Evolutionary conservation across 2,329 filamentous ascomycete genomes (phyloP), one percentile per base, ranked within the genome.

Genomic region (Polytolypa hystricis): DNA sequence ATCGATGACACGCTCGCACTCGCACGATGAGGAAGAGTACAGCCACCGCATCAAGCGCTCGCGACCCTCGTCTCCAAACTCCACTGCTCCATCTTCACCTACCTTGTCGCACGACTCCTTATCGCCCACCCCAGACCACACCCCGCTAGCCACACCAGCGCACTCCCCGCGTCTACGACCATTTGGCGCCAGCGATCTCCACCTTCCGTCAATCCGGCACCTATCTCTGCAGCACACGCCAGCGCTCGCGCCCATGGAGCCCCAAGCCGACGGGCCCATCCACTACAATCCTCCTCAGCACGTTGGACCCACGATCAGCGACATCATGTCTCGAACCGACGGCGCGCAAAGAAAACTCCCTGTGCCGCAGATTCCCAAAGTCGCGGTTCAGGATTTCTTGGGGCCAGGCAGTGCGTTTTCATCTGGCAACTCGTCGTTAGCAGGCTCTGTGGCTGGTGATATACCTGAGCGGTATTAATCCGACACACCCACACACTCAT

Each of bases 91-190:
- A 14, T 93, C 89, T 17, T 96, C 89, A 20, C 89, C 89, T 17
- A 95, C 87, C 3, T 94, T 95, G 60, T 95, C 89, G 2, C 86
- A 95, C 63, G 86, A 94, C 61, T 95, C 89, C 8, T 73, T 89
- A 31, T 96, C 89, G 7, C 91, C 89, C 4, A 98, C 89, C 2
- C 91, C 89, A 8, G 89, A 96, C 54, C 87, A 95, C 67, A 96
- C 91, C n/a, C 89, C 89, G n/a, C 77, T 96, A 38, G 89, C 87
- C 18, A 98, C 89, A 4, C 89, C 89, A 4, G 89, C 87, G 29
- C 91, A 96, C 61, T 95, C 87, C 12, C 91, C 91, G 35, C 84
- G 91, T 29, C 71, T 98, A 48, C 75, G 87, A 42, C 84, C 89
- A 3, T 81, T 83, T 53, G 74, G 71, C 38, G 67, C 71, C 43